phyloP scores from a whole-genome alignment of 1,284 basidiomycete species.

The Fomitopsis schrenkii region DNA sequence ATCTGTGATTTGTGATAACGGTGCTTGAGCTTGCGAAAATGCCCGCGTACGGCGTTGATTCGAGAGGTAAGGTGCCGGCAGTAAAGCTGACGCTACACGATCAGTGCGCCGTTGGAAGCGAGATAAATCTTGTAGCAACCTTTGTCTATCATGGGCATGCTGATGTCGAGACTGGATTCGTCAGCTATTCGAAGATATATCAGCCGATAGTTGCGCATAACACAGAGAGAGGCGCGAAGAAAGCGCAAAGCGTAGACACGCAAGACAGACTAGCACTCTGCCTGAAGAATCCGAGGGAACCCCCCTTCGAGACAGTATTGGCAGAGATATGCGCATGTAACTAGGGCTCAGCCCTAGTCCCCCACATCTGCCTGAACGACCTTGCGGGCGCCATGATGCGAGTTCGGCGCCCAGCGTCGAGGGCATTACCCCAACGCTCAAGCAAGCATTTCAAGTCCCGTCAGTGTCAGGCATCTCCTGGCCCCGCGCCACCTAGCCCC shows the following conservation, averaged over 20 bases:
- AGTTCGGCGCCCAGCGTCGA: neutral
- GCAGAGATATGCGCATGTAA: neutral
- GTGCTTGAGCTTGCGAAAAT: conserved; percentile 27
- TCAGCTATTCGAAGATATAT: conserved; percentile 16
- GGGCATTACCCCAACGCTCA: neutral
- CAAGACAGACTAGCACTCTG: no score
- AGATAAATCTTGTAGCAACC: conserved; percentile 18
- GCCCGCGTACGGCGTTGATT: conserved; percentile 59
- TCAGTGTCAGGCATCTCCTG: no score
- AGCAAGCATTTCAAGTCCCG: no score
- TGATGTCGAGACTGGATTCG: conserved; percentile 20
- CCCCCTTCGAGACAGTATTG: no score
- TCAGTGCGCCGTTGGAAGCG: conserved; percentile 6
- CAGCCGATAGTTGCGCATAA: neutral
- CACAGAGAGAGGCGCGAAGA: neutral
- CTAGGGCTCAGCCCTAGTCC: neutral
- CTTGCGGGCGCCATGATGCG: neutral
- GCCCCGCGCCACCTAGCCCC: no score
- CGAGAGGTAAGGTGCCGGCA: conserved; percentile 58
- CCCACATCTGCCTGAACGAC: neutral
- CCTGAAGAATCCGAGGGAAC: no score
- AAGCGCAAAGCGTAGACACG: neutral
- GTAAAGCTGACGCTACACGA: conserved; percentile 37
- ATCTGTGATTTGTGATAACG: conserved; percentile 22
- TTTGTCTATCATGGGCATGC: conserved; percentile 26